Percentiles rank a stretch among this genome's conserved stretches.
Conservation (phyloP, 2,329 filamentous ascomycete species). For the Fusarium goolgardi region DNA sequence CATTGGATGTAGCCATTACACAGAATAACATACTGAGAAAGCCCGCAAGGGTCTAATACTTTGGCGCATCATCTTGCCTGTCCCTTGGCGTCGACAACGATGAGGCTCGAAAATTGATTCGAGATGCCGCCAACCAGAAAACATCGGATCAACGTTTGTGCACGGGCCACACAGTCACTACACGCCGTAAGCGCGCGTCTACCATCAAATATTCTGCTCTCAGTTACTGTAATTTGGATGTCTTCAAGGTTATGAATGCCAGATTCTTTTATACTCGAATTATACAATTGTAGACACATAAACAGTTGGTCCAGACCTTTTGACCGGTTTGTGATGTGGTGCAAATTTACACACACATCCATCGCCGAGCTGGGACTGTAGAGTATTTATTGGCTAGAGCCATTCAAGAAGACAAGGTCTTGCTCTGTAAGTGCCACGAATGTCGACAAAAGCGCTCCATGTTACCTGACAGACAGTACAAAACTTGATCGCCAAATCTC, state of each 20-base stretch:
- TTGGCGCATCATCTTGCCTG: conserved; percentile 49
- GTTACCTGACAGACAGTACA: not conserved
- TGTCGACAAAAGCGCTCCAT: not conserved
- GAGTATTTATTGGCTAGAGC: not conserved
- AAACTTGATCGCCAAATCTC: not conserved
- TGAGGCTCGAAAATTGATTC: conserved; percentile 40
- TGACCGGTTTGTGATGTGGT: not conserved
- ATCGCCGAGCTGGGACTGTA: not conserved
- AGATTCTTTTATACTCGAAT: not conserved
- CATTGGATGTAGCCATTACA: not conserved
- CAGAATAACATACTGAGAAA: conserved; percentile 38
- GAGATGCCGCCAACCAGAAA: conserved; percentile 33
- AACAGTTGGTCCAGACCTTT: not conserved
- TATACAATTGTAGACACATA: not conserved
- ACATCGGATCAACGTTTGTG: conserved; percentile 30
- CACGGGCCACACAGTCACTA: conserved; percentile 39
- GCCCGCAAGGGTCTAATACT: conserved; percentile 43
- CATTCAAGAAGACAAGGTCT: not conserved
- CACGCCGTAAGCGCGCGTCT: conserved; percentile 29
- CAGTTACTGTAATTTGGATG: no score
- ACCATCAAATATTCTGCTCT: not conserved
- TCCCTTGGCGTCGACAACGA: conserved; percentile 37
- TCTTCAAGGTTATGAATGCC: not conserved
- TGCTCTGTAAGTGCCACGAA: not conserved
- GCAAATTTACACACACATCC: not conserved